These are phyloP conservation scores for Xylaria polymorpha DNA, from an alignment of 2,329 filamentous ascomycete genomes.

Conservation along the genomic window DNA sequence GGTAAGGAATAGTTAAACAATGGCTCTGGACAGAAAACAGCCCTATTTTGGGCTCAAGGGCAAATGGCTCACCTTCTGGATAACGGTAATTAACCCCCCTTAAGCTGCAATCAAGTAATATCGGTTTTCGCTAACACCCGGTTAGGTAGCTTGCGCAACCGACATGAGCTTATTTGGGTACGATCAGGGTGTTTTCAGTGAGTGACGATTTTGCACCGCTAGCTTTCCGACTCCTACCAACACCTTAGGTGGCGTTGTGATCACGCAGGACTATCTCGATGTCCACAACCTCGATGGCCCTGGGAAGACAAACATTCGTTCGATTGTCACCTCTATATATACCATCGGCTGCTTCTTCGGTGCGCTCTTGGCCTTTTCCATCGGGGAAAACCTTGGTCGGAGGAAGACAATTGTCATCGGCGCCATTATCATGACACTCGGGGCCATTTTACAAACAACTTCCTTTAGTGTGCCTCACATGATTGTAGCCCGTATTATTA, in stretches of 20 bases:
- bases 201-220: background rate
- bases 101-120: background rate
- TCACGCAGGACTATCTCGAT: slow-evolving; percentile 64
- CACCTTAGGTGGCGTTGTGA: slow-evolving; percentile 58
- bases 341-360: slow-evolving; percentile 58
- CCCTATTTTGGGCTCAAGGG: slow-evolving; percentile 47
- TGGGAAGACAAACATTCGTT: slow-evolving; percentile 48
- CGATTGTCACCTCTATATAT: slow-evolving; percentile 62
- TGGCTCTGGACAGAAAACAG: slow-evolving; percentile 42
- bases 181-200: slow-evolving; percentile 60
- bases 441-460: slow-evolving; percentile 50
- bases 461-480: slow-evolving; percentile 52
- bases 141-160: slow-evolving; percentile 47
- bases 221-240: background rate
- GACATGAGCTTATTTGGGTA: slow-evolving; percentile 52
- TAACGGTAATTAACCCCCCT: slow-evolving; percentile 39
- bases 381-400: slow-evolving; percentile 59
- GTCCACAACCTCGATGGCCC: slow-evolving; percentile 57
- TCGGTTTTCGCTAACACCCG: background rate
- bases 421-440: slow-evolving; percentile 55
- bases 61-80: slow-evolving; percentile 49
- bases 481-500: slow-evolving; percentile 20
- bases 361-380: slow-evolving; percentile 53
- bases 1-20: slow-evolving; percentile 17
- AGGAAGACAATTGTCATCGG: slow-evolving; percentile 57